Evolutionary conservation across 345 rosid species (phyloP).

Genomic region (Camelina laxa): DNA sequence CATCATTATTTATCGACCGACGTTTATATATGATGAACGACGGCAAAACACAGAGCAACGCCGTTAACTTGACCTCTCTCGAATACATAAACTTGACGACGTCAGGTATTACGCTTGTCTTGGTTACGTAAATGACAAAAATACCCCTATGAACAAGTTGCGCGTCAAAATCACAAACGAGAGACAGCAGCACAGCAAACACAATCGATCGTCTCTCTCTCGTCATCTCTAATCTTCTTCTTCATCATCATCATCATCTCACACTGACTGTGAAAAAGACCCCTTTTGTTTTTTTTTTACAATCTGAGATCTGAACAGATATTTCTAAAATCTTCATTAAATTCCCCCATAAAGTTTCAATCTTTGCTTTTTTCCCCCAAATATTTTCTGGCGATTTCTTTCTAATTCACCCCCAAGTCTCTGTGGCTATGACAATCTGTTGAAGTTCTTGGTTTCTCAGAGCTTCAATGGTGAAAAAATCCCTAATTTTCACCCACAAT

Average conservation of each 20-base stretch:
- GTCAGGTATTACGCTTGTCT: conserved; percentile 29
- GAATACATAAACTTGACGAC: conserved; percentile 25
- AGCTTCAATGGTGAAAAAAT: conserved; percentile 5
- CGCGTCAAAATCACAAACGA: conserved; percentile 34
- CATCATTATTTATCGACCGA: conserved; percentile 33
- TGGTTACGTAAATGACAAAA: conserved; percentile 23
- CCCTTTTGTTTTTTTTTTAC: background rate
- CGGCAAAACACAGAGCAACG: conserved; percentile 16
- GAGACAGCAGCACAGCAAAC: too few relatives aligned
- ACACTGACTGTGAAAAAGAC: conserved; percentile 30
- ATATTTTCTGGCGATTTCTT: conserved; percentile 4
- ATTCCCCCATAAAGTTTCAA: background rate
- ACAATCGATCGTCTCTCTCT: conserved; percentile 4
- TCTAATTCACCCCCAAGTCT: conserved; percentile 4
- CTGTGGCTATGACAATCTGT: conserved; percentile 6
- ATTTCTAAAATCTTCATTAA: background rate
- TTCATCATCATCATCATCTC: conserved; percentile 2
- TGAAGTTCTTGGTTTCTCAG: conserved; percentile 12
- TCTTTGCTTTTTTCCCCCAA: background rate
- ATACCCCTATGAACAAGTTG: conserved; percentile 30
- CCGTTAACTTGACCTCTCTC: conserved; percentile 20
- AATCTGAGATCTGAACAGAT: conserved; percentile 18
- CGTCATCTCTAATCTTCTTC: conserved; percentile 6
- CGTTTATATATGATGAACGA: background rate
- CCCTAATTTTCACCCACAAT: conserved; percentile 26